Evolutionary conservation across 2,329 filamentous ascomycete genomes (phyloP), one percentile per base, ranked within the genome.

Genomic region (Fusarium sulawesiense): DNA sequence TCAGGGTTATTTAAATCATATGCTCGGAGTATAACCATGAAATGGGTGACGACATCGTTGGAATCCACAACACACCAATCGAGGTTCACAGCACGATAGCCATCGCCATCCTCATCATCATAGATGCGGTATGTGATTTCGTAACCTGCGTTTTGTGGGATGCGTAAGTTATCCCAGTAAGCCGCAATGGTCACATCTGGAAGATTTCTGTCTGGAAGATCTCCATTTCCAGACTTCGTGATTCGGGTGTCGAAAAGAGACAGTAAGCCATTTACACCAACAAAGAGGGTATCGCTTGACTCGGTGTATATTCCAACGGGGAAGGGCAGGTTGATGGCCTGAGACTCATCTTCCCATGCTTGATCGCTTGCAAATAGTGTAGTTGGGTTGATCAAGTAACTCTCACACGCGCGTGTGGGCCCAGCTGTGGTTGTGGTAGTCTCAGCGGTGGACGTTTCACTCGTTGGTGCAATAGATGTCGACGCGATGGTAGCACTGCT

Each of bases 141-240:
- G 4, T 27, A 41, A 7, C 18, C 37, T 1, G 20, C 2, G 7
- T 27, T 25, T 0, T 12, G 25, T 4, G 12, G 6, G 1, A 44
- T 34, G 5, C 18, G 21, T 1, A 58, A 7, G 18, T 37, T 20
- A 4, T 55, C 37, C 48, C 37, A 58, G 10, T 45, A 58, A 13
- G 27, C 20, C 12, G 25, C 40, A 1, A 37, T 27, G 1, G 37
- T 20, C 1, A 37, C 20, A 3, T 25, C n/a, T 14, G 34, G 25
- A 1, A 44, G 8, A 1, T 5, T 6, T 7, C 34, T 9, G 11
- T 12, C 27, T 2, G 29, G 48, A 3, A 58, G 42, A 2, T 20
- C 18, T 2, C 23, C 21, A 6, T 45, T 34, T 2, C 16, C 32
- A 2, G 12, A 21, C 16, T 44, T 16, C 13, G 18, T 5, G 6